These are phyloP conservation scores for Psophocarpus tetragonolobus DNA, from an alignment of 306 rosid species.

Conservation along the genomic window DNA sequence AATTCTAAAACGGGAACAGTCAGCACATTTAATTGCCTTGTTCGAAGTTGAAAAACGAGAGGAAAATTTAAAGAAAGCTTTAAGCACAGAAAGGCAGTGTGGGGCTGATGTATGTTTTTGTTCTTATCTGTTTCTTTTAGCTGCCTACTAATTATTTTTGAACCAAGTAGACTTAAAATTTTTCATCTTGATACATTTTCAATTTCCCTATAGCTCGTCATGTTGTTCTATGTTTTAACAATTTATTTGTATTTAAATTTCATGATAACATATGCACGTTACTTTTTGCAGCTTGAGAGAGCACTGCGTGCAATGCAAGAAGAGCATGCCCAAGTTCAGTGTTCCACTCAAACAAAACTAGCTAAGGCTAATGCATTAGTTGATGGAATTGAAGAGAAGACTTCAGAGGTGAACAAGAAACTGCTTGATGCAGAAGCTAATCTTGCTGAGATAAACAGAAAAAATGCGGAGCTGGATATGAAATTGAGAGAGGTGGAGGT, in stretches of 20 bases:
- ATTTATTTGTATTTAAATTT: constrained; percentile 21
- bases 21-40: constrained; percentile 70
- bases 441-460: constrained; percentile 73
- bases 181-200: constrained; percentile 5
- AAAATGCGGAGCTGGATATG: constrained; percentile 70
- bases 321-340: constrained; percentile 58
- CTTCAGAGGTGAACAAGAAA: constrained; percentile 60
- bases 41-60: constrained; percentile 75
- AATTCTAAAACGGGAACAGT: constrained; percentile 80
- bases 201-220: background rate
- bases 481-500: constrained; percentile 77
- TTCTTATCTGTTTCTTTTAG: background rate
- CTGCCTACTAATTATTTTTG: background rate
- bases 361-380: constrained; percentile 64
- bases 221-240: background rate
- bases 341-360: constrained; percentile 62
- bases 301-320: constrained; percentile 58
- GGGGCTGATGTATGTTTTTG: constrained; percentile 62
- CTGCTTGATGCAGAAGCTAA: constrained; percentile 77
- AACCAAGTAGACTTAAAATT: background rate
- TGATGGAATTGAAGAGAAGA: constrained; percentile 74
- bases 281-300: constrained; percentile 70
- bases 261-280: background rate
- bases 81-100: constrained; percentile 68
- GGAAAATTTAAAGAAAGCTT: constrained; percentile 67